Evolutionary conservation across 192 early-diverging fungal species (phyloP).

Genomic region (Podila epigama): DNA sequence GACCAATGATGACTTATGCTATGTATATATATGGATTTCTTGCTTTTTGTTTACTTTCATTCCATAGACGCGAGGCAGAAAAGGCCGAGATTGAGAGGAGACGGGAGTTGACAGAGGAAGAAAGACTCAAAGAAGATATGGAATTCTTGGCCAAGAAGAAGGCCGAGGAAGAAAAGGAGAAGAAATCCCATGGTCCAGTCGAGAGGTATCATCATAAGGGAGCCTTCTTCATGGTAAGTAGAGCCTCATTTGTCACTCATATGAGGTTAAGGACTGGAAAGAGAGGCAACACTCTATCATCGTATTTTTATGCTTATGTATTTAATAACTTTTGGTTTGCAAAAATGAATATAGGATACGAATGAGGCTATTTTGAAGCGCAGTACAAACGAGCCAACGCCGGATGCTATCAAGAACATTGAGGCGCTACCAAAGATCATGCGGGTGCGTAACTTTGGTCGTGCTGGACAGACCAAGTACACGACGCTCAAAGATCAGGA

Average conservation of each 20-base stretch:
- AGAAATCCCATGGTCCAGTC: slow-evolving; percentile 65
- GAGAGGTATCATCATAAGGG: slow-evolving; percentile 91
- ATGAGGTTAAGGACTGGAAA: no score
- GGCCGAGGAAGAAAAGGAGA: slow-evolving; percentile 60
- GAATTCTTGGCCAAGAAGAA: slow-evolving; percentile 52
- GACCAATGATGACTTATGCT: not conserved
- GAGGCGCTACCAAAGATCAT: slow-evolving; percentile 79
- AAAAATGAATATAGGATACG: slow-evolving; percentile 47
- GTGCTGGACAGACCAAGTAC: slow-evolving; percentile 86
- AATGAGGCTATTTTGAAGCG: slow-evolving; percentile 65
- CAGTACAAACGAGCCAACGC: slow-evolving; percentile 76
- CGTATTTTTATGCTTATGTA: not conserved
- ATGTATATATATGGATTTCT: not conserved
- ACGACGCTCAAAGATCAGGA: slow-evolving; percentile 88
- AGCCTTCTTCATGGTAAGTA: slow-evolving; percentile 77
- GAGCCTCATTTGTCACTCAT: no score
- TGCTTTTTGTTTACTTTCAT: not conserved
- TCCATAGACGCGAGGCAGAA: slow-evolving; percentile 69
- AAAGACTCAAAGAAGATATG: slow-evolving; percentile 76
- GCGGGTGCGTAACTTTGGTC: slow-evolving; percentile 93
- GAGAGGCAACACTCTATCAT: no score
- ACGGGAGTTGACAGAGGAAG: slow-evolving; percentile 85
- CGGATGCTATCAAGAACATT: slow-evolving; percentile 66
- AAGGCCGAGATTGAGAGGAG: slow-evolving; percentile 81
- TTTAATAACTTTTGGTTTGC: not conserved